phyloP scores from a whole-genome alignment of 129 eudicot species.

The Dittrichia graveolens region DNA sequence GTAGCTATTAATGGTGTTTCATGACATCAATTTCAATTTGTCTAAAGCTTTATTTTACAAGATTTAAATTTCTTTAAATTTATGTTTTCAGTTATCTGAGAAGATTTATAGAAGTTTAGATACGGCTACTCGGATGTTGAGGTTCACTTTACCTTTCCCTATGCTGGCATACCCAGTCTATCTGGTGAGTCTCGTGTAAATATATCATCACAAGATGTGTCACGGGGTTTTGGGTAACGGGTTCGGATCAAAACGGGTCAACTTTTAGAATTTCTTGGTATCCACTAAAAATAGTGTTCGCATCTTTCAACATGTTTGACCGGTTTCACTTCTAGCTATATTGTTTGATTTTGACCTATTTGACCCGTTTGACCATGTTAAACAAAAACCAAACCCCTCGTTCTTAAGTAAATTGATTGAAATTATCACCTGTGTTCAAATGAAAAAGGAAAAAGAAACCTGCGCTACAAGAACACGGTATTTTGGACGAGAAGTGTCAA shows the following conservation, averaged over 20 bases:
- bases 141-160: conserved; percentile 92
- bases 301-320: too few relatives aligned
- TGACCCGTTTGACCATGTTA: too few relatives aligned
- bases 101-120: conserved; percentile 69
- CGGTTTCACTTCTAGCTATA: too few relatives aligned
- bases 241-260: background rate
- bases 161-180: conserved; percentile 94
- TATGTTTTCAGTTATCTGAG: conserved; percentile 60
- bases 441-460: too few relatives aligned
- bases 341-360: too few relatives aligned
- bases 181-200: conserved; percentile 56
- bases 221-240: background rate
- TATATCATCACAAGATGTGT: background rate
- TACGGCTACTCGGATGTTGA: conserved; percentile 42
- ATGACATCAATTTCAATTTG: background rate
- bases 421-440: too few relatives aligned
- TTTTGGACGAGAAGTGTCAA: too few relatives aligned
- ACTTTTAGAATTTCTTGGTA: too few relatives aligned
- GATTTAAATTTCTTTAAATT: background rate
- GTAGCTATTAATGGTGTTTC: conserved; percentile 3
- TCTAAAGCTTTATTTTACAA: background rate
- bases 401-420: too few relatives aligned
- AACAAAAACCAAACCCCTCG: too few relatives aligned
- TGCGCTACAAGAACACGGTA: too few relatives aligned
- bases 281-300: too few relatives aligned